Conservation (phyloP, 441 rosid genomes). For the Gossypium gossypioides region DNA sequence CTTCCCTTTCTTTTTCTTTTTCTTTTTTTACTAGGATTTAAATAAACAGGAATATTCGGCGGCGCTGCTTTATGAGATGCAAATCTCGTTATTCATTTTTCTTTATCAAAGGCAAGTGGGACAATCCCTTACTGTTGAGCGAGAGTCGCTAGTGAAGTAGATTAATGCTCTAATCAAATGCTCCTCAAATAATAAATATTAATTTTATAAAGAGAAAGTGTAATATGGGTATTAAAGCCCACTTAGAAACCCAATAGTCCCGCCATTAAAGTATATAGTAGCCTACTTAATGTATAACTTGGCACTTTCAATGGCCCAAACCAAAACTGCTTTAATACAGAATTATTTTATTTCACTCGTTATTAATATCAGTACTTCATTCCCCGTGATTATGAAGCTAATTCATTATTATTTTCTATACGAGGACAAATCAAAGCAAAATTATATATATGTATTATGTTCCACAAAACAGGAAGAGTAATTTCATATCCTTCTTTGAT, state of each 20-base stretch:
- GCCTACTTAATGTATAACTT: background rate
- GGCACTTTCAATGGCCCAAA: background rate
- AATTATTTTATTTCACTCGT: background rate
- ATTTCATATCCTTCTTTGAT: background rate
- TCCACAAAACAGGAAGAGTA: background rate
- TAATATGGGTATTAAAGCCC: no score
- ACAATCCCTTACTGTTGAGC: no score
- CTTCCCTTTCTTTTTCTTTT: background rate
- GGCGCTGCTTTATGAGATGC: slow-evolving; percentile 23
- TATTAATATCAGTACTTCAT: background rate
- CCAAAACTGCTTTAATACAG: background rate
- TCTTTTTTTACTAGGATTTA: background rate
- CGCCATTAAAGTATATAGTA: background rate
- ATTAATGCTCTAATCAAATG: no score
- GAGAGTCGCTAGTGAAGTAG: no score
- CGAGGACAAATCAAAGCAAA: no score
- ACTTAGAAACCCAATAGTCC: no score
- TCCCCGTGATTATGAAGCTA: background rate
- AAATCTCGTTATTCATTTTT: slow-evolving; percentile 14
- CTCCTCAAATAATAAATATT: no score
- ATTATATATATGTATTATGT: no score
- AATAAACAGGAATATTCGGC: slow-evolving; percentile 29
- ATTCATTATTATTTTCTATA: no score
- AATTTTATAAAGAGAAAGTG: no score
- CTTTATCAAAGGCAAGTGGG: no score